A percentile compares a stretch with the other conserved stretches of the same genome.
phyloP scores from a whole-genome alignment of 768 basidiomycete genomes.

The Mycena rosella region DNA sequence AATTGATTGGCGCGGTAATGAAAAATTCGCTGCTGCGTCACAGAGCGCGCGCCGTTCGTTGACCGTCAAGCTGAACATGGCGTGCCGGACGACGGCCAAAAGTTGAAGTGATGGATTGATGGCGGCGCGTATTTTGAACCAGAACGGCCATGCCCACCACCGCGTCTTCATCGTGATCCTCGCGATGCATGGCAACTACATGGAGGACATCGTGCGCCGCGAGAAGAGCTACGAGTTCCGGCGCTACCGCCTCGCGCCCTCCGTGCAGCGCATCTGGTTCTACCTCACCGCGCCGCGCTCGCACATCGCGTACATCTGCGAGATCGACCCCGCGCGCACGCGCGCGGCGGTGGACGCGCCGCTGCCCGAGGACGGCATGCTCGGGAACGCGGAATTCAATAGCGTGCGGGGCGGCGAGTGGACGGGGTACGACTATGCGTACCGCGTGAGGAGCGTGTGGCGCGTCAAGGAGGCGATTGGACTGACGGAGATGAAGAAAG shows the following conservation, averaged over 20 bases:
- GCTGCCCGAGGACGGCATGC: conserved; percentile 38
- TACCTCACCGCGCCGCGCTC: conserved; percentile 43
- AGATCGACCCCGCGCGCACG: conserved; percentile 43
- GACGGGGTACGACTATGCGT: conserved; percentile 45
- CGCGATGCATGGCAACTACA: conserved; percentile 35
- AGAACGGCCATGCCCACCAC: too few relatives aligned
- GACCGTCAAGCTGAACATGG: too few relatives aligned
- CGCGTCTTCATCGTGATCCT: not conserved
- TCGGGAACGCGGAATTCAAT: conserved; percentile 45
- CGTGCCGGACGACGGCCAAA: too few relatives aligned
- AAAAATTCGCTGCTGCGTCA: too few relatives aligned
- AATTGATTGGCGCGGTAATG: too few relatives aligned
- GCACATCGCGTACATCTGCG: conserved; percentile 43
- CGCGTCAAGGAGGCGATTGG: conserved; percentile 33
- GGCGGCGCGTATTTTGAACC: too few relatives aligned
- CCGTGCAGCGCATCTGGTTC: conserved; percentile 45
- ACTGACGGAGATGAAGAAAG: conserved; percentile 36
- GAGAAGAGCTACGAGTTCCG: conserved; percentile 43
- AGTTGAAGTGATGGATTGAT: too few relatives aligned
- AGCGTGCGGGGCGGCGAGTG: conserved; percentile 36
- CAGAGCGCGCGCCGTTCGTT: too few relatives aligned
- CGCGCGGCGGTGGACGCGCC: conserved; percentile 35
- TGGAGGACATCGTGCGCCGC: conserved; percentile 37
- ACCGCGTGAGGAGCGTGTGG: conserved; percentile 40
- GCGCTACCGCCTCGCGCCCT: conserved; percentile 44